Evolutionary conservation across 1,284 basidiomycete genomes (phyloP).

Genomic region (Amylostereum areolatum): DNA sequence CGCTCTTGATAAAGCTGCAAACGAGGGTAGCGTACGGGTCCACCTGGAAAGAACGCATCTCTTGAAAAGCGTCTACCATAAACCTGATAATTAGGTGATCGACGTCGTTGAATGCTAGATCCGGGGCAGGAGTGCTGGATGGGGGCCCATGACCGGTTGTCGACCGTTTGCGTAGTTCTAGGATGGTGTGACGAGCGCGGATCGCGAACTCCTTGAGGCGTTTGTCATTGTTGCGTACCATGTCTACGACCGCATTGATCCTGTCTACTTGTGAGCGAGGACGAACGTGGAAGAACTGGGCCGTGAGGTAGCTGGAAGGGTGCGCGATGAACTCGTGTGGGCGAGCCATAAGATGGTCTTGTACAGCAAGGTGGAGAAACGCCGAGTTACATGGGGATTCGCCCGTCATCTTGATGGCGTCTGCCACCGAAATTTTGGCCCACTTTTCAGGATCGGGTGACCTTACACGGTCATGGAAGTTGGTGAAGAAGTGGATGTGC

Average conservation of each 20-base stretch:
- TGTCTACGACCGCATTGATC: slow-evolving; percentile 46
- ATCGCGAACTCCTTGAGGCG: slow-evolving; percentile 50
- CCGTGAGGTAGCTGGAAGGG: slow-evolving; percentile 45
- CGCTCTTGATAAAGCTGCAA: slow-evolving; percentile 57
- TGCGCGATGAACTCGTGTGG: slow-evolving; percentile 62
- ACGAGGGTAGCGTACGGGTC: slow-evolving; percentile 56
- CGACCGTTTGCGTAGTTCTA: slow-evolving; percentile 28
- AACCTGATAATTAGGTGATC: slow-evolving; percentile 67
- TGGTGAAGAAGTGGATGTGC: slow-evolving; percentile 22
- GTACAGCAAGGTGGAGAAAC: slow-evolving; percentile 56
- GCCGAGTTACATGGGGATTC: slow-evolving; percentile 30
- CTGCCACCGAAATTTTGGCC: slow-evolving; percentile 40
- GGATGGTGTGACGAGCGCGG: slow-evolving; percentile 48
- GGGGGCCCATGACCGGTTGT: slow-evolving; percentile 38
- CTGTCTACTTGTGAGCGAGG: slow-evolving; percentile 55
- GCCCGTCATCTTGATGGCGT: slow-evolving; percentile 42
- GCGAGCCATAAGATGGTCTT: slow-evolving; percentile 68
- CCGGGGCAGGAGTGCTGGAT: slow-evolving; percentile 19
- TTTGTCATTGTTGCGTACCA: slow-evolving; percentile 40
- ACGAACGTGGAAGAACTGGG: slow-evolving; percentile 65
- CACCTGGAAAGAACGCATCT: slow-evolving; percentile 52
- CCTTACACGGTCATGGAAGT: slow-evolving; percentile 41
- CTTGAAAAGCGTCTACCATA: slow-evolving; percentile 57
- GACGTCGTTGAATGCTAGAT: slow-evolving; percentile 33
- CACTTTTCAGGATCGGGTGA: slow-evolving; percentile 44